phyloP scores from a whole-genome alignment of 495 filamentous ascomycete species.

The Tuber calosporum region DNA sequence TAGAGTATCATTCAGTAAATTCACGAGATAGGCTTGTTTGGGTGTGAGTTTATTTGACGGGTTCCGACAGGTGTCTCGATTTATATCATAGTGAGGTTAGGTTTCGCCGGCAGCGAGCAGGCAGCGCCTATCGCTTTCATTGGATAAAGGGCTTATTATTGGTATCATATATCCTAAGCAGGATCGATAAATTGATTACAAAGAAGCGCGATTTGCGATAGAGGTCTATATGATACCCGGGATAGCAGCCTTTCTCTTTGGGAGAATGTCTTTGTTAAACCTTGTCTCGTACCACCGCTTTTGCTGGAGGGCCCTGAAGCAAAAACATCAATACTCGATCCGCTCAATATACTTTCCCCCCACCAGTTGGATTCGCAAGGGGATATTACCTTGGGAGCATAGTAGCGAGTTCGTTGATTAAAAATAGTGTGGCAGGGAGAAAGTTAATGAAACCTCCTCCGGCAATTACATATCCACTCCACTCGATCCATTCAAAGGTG shows the following conservation, averaged over 20 bases:
- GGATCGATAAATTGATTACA: not conserved
- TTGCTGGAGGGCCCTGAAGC: slow-evolving; percentile 63
- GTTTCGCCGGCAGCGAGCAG: not conserved
- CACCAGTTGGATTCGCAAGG: not conserved
- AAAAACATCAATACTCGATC: slow-evolving; percentile 2
- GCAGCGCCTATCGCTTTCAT: not conserved
- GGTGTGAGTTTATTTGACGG: not conserved
- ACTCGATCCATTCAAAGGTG: slow-evolving; percentile 91
- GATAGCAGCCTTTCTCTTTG: slow-evolving; percentile 69
- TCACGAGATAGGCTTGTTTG: not conserved
- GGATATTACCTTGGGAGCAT: slow-evolving; percentile 61
- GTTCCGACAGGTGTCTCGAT: not conserved
- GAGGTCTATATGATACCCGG: slow-evolving; percentile 60
- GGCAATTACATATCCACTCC: slow-evolving; percentile 74
- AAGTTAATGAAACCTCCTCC: slow-evolving; percentile 53
- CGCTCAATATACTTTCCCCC: not conserved
- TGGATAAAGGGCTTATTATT: not conserved
- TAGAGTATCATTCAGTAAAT: not conserved
- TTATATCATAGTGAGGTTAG: not conserved
- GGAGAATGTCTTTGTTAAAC: slow-evolving; percentile 75
- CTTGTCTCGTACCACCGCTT: slow-evolving; percentile 78
- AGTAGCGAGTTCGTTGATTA: slow-evolving; percentile 76
- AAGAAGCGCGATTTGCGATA: not conserved
- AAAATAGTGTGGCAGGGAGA: slow-evolving; percentile 68
- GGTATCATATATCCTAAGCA: not conserved